Base-by-base conservation (phyloP, 2,329 filamentous ascomycete species). In the Nemania bipapillata region DNA sequence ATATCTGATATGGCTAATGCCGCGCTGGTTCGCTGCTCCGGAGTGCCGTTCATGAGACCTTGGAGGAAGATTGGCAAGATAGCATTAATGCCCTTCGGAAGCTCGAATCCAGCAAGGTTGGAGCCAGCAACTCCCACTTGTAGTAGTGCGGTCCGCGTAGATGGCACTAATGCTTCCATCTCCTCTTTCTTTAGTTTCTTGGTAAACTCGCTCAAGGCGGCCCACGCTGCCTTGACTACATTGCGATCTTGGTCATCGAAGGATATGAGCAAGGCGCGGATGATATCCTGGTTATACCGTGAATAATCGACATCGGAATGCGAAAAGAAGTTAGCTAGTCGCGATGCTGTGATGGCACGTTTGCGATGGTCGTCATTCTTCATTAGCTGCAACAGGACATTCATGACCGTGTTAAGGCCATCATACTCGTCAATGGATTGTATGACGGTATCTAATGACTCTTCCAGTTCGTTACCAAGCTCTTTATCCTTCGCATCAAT, bases 11-110 rank as follows among this genome's bases (percentile, higher is more conserved):
- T 96, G 65, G 93, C 96, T 70, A 98, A 86, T 53, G 96, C 96
- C 66, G 96, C 90, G 79, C 96, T 92, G 28, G 93, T 96, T 79
- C 94, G 89, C 83, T 99, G 96, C 4, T 99, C 96, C 17, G 92
- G 85, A 42, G 92, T 94, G 66, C 96, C 96, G 76, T 99, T 98
- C 91, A 99, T 97, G 73, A 99, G 86, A 81, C 96, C 96, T 79
- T 99, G 96, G 77, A 98, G 81, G 87, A 99, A 98, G 73, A 99
- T 98, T 1, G 96, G 96, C 69, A 99, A 83, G 72, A 99, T 91
- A 70, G 96, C 94, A 77, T 94, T 97, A 85, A 99, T 97, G 70
- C 96, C 96, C 87, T 98, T 99, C 1, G 95, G 96, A 65, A 98
- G 84, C 74, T 89, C 86, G 83, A 99, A 99, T 40, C 96, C 96